Evolutionary conservation across 192 early-diverging fungal species (phyloP), one percentile per base, ranked within the genome.

Genomic region (Lobosporangium transversale): DNA sequence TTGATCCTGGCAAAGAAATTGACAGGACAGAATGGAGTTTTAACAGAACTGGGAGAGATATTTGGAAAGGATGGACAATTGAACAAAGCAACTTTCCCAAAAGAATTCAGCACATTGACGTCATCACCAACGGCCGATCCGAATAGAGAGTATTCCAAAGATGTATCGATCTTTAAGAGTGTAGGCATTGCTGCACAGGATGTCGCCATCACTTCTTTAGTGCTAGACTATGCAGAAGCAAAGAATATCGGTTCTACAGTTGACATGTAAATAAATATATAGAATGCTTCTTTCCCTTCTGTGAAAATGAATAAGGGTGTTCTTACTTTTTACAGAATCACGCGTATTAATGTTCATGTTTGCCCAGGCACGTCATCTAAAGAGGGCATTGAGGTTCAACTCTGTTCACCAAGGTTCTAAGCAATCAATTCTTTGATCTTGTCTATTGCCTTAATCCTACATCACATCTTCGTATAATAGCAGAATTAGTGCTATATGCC

Each of bases 151-250:
- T n/a, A n/a, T n/a, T n/a, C n/a, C n/a, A 57, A 63, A 10, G 78
- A 82, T 55, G 63, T 82, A 14, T 63, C 85, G 3, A 81, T 87
- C 30, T 87, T 85, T 32, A 87, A 87, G 70, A 85, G 83, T 37
- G 85, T 87, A 7, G 85, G 85, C 1, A 80, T 87, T 43, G 81
- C 81, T 33, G 80, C 81, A 5, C 85, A 87, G 64, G 85, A 87
- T 66, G 81, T 79, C 21, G 83, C 84, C 23, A 83, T 87, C 8
- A 79, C 83, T 30, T 65, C 65, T 1, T 57, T 80, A 53, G 78
- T 87, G 10, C 57, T 80, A 4, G 68, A 78, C 6, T 53, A 37
- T 29, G 85, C 83, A 17, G 82, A 87, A 31, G 36, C 63, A 27
- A 53, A 30, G 52, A 44, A 70, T 5, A 15, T 87, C 18, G 85